Conservation (phyloP, 169 alveolate species). For the Blepharisma undulans region DNA sequence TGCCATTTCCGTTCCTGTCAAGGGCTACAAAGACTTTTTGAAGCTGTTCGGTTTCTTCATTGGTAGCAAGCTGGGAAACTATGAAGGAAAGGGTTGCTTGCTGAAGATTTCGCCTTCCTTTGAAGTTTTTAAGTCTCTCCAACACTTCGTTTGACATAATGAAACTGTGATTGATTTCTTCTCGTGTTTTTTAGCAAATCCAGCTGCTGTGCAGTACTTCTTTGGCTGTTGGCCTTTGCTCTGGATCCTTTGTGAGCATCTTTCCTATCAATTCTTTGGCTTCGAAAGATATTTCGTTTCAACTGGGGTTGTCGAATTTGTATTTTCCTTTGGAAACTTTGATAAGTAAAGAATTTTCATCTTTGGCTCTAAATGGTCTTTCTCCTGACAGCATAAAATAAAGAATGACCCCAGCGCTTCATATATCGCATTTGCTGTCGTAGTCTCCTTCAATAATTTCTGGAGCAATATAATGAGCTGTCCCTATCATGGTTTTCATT, state of each 20-base stretch:
- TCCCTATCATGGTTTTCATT: neutral
- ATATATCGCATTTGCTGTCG: conserved; percentile 29
- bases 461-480: conserved; percentile 41
- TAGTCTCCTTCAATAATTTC: conserved; percentile 30
- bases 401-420: conserved; percentile 38
- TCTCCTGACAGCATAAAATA: conserved; percentile 20
- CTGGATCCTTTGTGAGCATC: conserved; percentile 40
- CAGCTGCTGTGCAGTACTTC: conserved; percentile 1
- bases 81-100: neutral
- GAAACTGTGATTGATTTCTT: neutral
- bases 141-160: neutral
- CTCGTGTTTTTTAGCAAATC: conserved; percentile 29
- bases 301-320: conserved; percentile 81
- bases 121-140: conserved; percentile 52
- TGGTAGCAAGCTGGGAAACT: neutral
- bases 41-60: neutral
- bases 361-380: conserved; percentile 3
- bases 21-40: neutral
- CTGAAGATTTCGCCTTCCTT: neutral
- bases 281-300: conserved; percentile 77
- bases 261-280: conserved; percentile 64
- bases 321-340: conserved; percentile 44
- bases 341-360: neutral
- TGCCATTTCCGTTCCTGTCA: conserved; percentile 20
- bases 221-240: neutral